These are phyloP conservation scores for Laguncularia racemosa DNA, from an alignment of 345 rosid genomes.

Conservation along the genomic window DNA sequence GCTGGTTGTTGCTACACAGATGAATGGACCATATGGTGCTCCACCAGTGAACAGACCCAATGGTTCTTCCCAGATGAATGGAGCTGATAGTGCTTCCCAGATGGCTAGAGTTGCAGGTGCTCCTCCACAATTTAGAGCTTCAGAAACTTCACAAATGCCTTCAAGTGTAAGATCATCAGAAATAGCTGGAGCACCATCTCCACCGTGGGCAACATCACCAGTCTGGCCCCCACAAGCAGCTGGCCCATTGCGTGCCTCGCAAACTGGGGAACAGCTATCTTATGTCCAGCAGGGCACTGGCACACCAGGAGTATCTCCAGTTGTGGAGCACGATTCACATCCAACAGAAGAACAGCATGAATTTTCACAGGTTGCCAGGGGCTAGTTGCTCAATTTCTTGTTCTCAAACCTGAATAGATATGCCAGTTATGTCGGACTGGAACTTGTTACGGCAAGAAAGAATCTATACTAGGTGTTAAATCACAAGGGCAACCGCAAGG, in stretches of 20 bases:
- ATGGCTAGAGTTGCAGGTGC: too few species aligned
- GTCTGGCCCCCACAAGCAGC: too few species aligned
- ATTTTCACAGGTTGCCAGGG: not conserved
- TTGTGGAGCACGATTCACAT: constrained; percentile 6
- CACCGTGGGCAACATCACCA: too few species aligned
- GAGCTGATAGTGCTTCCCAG: too few species aligned
- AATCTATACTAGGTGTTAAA: not conserved
- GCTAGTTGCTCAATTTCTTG: not conserved
- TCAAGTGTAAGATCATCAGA: too few species aligned
- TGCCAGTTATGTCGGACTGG: not conserved
- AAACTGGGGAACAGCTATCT: too few species aligned
- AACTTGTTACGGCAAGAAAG: not conserved
- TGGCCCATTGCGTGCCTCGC: too few species aligned
- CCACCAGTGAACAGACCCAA: constrained; percentile 5
- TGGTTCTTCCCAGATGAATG: constrained; percentile 9
- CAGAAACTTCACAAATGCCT: too few species aligned
- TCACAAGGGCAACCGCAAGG: not conserved
- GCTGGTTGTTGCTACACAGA: not conserved
- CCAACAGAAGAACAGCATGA: constrained; percentile 6
- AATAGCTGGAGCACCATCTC: too few species aligned
- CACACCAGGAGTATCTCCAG: constrained; percentile 8
- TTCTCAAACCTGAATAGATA: not conserved
- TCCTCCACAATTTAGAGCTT: too few species aligned
- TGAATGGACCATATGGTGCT: constrained; percentile 13
- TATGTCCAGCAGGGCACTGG: not conserved